Evolutionary conservation across 2,329 filamentous ascomycete genomes (phyloP), one percentile per base, ranked within the genome.

Genomic region (Raffaelea deltoideospora): DNA sequence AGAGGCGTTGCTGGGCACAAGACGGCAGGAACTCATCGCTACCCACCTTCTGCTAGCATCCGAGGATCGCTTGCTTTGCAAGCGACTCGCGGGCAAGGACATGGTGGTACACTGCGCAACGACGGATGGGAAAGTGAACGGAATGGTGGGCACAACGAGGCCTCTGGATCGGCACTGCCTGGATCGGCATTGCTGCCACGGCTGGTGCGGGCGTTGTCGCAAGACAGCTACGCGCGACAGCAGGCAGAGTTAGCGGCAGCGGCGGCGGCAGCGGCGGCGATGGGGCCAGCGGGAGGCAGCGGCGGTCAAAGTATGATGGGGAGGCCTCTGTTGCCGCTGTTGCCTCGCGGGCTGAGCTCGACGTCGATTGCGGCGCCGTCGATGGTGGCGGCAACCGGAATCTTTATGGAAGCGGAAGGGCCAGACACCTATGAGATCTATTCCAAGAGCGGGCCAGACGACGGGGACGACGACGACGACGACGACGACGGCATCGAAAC

Each of bases 391-490:
- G 42, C 32, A 4, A 37, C 20, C 7, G 43, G 37, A 4, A 34
- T 37, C 5, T 39, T 45, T 14, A 17, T 33, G 13, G 38, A 42
- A 10, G 39, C 28, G 9, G 43, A 45, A n/a, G 43, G 43, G 4
- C 43, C 43, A 0, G 39, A 41, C 10, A 32, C 43, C 1, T 37
- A 41, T 31, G 39, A 39, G 14, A 19, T 43, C 22, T 43, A 45
- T 22, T 20, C 35, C 10, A 33, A 27, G 28, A 43, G 37, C 13
- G 37, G 30, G 1, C 30, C 40, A 11, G 38, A 39, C 19, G 41
- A 39, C 14, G 23, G 29, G 5, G 35, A 24, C 10, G 33, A 11
- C 32, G 15, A 22, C 13, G 15, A 6, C 22, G 15, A 10, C n/a
- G 15, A 9, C 21, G 10, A 15, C 30, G 8, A 17, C 15, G 3